A percentile compares a stretch with the other conserved stretches of the same genome.
Conservation (phyloP, 176 grass and related monocot genomes). For the Avena eriantha region DNA sequence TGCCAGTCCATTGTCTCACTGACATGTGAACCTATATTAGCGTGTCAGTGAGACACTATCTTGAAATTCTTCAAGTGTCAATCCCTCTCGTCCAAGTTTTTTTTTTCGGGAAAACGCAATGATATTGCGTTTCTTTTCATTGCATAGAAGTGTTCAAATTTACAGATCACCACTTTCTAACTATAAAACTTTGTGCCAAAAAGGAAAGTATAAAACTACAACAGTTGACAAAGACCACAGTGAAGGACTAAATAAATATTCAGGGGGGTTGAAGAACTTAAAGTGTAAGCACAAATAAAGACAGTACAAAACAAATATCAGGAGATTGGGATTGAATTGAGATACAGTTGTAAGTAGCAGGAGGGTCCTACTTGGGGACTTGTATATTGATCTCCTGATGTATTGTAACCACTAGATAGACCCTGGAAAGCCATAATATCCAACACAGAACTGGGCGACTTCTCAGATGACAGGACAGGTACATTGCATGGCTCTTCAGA, state of each 20-base stretch:
- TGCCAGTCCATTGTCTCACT: not conserved
- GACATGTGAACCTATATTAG: not conserved
- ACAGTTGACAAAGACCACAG: constrained; percentile 23
- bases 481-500: constrained; percentile 16
- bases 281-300: constrained; percentile 19
- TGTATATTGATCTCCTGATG: constrained; percentile 34
- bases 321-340: constrained; percentile 26
- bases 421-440: constrained; percentile 4
- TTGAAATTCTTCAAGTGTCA: not conserved
- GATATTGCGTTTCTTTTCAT: too few species aligned
- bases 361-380: not conserved
- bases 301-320: not conserved
- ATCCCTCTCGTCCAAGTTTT: not conserved
- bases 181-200: not conserved
- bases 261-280: not conserved
- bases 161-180: not conserved
- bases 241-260: constrained; percentile 25
- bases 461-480: constrained; percentile 22
- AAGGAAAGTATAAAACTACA: constrained; percentile 8
- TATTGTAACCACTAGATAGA: not conserved
- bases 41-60: not conserved
- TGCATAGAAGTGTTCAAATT: too few species aligned
- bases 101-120: not conserved
- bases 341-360: constrained; percentile 34
- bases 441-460: constrained; percentile 28